These are phyloP conservation scores for Erythrophleum fordii DNA, from an alignment of 306 rosid genomes.

Conservation along the genomic window DNA sequence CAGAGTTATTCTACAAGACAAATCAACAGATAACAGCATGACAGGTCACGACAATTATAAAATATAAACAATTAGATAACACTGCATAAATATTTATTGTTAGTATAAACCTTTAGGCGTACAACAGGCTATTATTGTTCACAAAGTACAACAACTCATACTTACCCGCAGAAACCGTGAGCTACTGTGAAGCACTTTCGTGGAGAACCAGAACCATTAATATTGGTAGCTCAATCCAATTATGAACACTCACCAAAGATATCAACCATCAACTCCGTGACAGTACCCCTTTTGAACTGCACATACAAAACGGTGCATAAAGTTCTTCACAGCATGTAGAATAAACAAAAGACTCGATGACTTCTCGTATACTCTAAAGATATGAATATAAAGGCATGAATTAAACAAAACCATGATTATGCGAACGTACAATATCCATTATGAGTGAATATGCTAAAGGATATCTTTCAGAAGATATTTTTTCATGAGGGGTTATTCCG, in stretches of 20 bases:
- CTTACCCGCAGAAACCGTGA: too few relatives aligned
- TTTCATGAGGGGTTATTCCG: neutral
- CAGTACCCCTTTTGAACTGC: slow-evolving; percentile 95
- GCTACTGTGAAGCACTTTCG: neutral
- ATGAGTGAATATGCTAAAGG: neutral
- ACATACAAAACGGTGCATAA: slow-evolving; percentile 24
- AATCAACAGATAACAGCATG: too few relatives aligned
- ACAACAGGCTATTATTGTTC: slow-evolving; percentile 23
- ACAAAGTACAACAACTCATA: too few relatives aligned
- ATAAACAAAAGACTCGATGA: neutral
- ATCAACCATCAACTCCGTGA: slow-evolving; percentile 70
- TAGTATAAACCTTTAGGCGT: neutral
- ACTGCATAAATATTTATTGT: slow-evolving; percentile 7
- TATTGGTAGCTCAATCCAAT: slow-evolving; percentile 28
- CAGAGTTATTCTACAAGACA: too few relatives aligned
- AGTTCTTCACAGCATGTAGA: slow-evolving; percentile 17
- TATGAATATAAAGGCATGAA: slow-evolving; percentile 7
- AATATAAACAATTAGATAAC: neutral
- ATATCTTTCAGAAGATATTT: neutral
- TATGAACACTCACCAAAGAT: slow-evolving; percentile 1
- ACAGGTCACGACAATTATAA: too few relatives aligned
- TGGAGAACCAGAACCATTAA: neutral
- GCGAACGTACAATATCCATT: neutral
- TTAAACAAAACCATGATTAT: slow-evolving; percentile 30
- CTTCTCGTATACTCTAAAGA: neutral